A percentile compares a stretch with the other conserved stretches of the same genome.
These are phyloP conservation scores for Ramaria rubella DNA, from an alignment of 768 basidiomycete genomes.

Conservation along the genomic window DNA sequence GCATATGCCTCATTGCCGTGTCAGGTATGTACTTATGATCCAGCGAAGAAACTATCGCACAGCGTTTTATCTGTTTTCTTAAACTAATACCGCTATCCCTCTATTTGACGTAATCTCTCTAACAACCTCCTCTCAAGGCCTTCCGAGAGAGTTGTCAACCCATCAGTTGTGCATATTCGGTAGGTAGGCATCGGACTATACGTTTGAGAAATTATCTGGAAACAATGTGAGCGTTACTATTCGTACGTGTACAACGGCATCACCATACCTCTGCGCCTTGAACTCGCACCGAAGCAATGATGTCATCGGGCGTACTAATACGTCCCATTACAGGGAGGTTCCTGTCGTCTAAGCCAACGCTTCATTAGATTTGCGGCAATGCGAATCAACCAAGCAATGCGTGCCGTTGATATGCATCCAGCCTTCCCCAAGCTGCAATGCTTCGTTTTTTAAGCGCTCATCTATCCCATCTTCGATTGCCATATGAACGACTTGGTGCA, in stretches of 20 bases:
- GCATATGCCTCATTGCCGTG: too few relatives aligned
- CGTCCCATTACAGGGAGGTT: constrained; percentile 70
- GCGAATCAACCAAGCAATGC: constrained; percentile 8
- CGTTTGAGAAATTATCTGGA: constrained; percentile 59
- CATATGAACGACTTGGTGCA: constrained; percentile 54
- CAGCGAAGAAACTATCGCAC: too few relatives aligned
- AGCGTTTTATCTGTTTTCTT: too few relatives aligned
- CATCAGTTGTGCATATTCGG: constrained; percentile 71
- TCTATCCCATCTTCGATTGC: constrained; percentile 54
- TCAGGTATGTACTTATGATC: too few relatives aligned
- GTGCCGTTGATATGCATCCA: constrained; percentile 81
- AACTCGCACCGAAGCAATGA: constrained; percentile 69
- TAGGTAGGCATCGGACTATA: constrained; percentile 84
- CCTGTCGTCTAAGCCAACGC: constrained; percentile 46
- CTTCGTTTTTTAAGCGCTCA: constrained; percentile 58
- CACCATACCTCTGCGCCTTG: constrained; percentile 53
- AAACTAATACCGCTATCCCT: neutral
- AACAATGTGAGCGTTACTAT: neutral
- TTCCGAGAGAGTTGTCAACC: constrained; percentile 59
- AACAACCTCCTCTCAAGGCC: constrained; percentile 51
- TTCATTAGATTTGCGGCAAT: neutral
- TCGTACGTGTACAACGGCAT: neutral
- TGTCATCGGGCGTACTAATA: constrained; percentile 80
- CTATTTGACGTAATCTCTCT: constrained; percentile 23
- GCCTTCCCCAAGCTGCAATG: constrained; percentile 59